Evolutionary conservation across 495 filamentous ascomycete genomes (phyloP), one percentile per base, ranked within the genome.

Genomic region (Penicillium coprophilum): DNA sequence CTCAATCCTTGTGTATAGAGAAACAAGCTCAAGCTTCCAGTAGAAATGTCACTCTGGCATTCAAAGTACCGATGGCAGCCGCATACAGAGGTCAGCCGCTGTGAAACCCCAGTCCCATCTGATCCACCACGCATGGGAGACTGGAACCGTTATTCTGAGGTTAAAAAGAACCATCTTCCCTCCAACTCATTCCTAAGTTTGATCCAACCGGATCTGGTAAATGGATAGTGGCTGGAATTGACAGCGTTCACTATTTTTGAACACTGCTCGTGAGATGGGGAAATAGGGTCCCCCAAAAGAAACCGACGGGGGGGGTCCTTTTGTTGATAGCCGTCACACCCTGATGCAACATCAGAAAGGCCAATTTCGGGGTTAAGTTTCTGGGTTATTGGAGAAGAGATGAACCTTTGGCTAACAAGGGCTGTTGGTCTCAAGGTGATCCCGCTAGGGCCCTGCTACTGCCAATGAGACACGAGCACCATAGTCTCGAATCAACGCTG

Each of bases 91-190:
- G 71, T 74, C 74, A 77, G 74, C 74, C 72, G 71, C 71, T 74
- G 74, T 77, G 74, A 69, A 72, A 77, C 74, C 71, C 64, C 49
- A 67, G 55, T 69, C 66, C 55, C 71, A 69, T 75, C 74, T 77
- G 73, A 77, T 75, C 71, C 66, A 71, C 66, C 65, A 59, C 56
- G 60, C 66, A 69, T 70, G 64, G 59, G 61, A 57, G 56, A 41
- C 54, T 53, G 61, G 56, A 58, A 58, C 55, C 43, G 23, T n/a
- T 34, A 34, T 19, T 19, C 19, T 30, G 32, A 28, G 32, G 48
- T 59, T 36, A 32, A 53, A 51, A 59, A 50, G 38, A 62, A 53
- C 44, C 45, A 48, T 30, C 28, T 41, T 53, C 50, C 36, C 46
- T 56, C 52, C 0, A 56, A 15, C 30, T 19, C 8, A 28, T 53